Evolutionary conservation across 768 basidiomycete genomes (phyloP), one percentile per base, ranked within the genome.

Genomic region (Amanita brunnescens): DNA sequence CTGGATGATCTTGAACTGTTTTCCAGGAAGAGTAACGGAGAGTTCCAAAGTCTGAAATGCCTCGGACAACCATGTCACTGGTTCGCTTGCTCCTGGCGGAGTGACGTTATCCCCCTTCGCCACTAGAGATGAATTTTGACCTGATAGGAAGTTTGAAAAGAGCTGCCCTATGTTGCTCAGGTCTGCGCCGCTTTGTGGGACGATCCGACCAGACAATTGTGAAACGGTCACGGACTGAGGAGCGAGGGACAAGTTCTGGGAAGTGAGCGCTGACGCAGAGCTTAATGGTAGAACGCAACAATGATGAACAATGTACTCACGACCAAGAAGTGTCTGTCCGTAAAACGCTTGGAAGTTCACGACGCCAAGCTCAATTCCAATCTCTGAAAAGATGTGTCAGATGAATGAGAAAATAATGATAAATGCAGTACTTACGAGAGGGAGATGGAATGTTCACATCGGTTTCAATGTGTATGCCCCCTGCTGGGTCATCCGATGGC

Each of bases 341-440:
- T 83, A 87, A 66, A 72, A 81, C 8, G 78, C 68, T 51, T 78
- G 69, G 72, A 87, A 87, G 4, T 70, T 72, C 29, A 81, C 80
- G 50, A 87, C 82, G 24, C 85, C 85, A 29, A 88, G 67, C 59
- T 87, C 80, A 50, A 88, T 83, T 26, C 85, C 85, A 29, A 88
- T 67, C 60, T 87, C 81, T 80, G 64, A 34, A 39, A 33, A 47
- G 44, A 13, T 55, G 29, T 43, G 51, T 30, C 55, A 67, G 26
- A 66, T 54, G 32, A 54, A 16, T 5, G 13, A 5, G 1, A 16
- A 34, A 21, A 24, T 26, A 10, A 47, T n/a, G 13, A 42, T 50
- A 7, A 35, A 33, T 14, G 33, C 23, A 43, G n/a, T 8, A 78
- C 83, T 35, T 50, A 83, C 82, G 83, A 57, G 82, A 73, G 52